phyloP scores from a whole-genome alignment of 805 yeast genomes.

The Lipomyces anomalus region DNA sequence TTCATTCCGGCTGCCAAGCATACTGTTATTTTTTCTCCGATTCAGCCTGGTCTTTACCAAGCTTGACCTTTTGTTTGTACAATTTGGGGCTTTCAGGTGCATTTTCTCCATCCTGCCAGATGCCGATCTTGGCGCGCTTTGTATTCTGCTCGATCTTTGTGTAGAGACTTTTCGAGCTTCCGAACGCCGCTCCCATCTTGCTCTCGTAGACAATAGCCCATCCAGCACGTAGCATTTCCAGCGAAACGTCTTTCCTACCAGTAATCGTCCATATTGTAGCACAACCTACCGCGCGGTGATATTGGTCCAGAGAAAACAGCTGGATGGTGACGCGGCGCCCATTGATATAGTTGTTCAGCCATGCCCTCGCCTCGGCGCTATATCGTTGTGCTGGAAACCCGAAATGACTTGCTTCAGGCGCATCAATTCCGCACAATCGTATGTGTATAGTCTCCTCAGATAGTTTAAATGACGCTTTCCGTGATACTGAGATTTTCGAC shows the following conservation, averaged over 20 bases:
- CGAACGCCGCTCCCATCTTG: slow-evolving; percentile 75
- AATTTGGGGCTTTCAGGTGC: slow-evolving; percentile 10
- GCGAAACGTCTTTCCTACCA: slow-evolving; percentile 74
- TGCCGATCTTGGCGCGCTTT: slow-evolving; percentile 5
- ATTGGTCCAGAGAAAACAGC: slow-evolving; percentile 81
- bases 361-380: slow-evolving; percentile 73
- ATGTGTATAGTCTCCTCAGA: slow-evolving; percentile 70
- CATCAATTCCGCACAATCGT: slow-evolving; percentile 89
- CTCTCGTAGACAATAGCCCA: slow-evolving; percentile 86
- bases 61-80: slow-evolving; percentile 7
- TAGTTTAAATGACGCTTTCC: slow-evolving; percentile 25
- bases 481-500: background rate
- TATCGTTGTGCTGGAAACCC: slow-evolving; percentile 89
- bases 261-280: slow-evolving; percentile 56
- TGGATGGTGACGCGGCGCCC: slow-evolving; percentile 67
- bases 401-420: slow-evolving; percentile 92
- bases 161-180: slow-evolving; percentile 9
- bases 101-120: slow-evolving; percentile 16
- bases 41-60: background rate
- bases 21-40: too few relatives aligned
- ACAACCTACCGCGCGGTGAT: slow-evolving; percentile 70
- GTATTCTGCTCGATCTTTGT: slow-evolving; percentile 6
- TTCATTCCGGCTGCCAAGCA: too few relatives aligned
- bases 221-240: slow-evolving; percentile 79
- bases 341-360: slow-evolving; percentile 63